These are phyloP conservation scores for Lasiodiplodia sp. DNA, from an alignment of 2,329 filamentous ascomycete genomes.

Conservation along the genomic window DNA sequence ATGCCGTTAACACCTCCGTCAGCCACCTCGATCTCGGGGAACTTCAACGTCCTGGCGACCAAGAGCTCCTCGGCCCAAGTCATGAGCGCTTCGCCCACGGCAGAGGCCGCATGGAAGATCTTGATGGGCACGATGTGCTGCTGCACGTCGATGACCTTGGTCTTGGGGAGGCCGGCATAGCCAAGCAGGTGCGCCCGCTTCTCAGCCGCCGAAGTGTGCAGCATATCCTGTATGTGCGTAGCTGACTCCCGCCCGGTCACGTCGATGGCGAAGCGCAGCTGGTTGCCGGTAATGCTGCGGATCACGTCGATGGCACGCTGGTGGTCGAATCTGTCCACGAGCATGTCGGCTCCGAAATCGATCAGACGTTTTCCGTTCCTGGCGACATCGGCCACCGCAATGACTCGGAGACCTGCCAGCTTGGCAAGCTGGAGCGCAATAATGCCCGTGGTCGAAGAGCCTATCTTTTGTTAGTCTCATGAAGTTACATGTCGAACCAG, in stretches of 20 bases:
- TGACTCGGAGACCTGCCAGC: conserved; percentile 69
- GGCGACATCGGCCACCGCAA: conserved; percentile 71
- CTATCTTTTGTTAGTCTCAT: conserved; percentile 57
- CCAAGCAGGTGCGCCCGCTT: conserved; percentile 67
- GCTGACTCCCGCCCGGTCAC: conserved; percentile 22
- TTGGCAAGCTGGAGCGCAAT: conserved; percentile 73
- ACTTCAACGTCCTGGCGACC: conserved; percentile 58
- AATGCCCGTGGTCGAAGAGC: conserved; percentile 73
- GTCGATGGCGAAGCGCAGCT: conserved; percentile 28
- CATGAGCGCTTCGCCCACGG: conserved; percentile 68
- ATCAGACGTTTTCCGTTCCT: conserved; percentile 59
- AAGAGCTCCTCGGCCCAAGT: conserved; percentile 74
- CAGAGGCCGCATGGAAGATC: conserved; percentile 72
- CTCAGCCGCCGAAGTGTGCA: conserved; percentile 14
- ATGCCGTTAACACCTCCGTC: conserved; percentile 70
- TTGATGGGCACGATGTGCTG: conserved; percentile 78
- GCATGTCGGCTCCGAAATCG: conserved; percentile 28
- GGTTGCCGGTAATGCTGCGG: conserved; percentile 25
- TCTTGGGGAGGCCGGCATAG: conserved; percentile 71
- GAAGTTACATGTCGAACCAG: neutral
- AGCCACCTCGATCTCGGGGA: conserved; percentile 71
- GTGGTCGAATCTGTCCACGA: conserved; percentile 27
- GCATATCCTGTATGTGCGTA: conserved; percentile 14
- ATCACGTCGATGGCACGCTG: conserved; percentile 25
- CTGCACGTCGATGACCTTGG: conserved; percentile 53